Evolutionary conservation across 1,139 yeast genomes (phyloP), one percentile per base, ranked within the genome.

Genomic region (Tardiomyces blankii): DNA sequence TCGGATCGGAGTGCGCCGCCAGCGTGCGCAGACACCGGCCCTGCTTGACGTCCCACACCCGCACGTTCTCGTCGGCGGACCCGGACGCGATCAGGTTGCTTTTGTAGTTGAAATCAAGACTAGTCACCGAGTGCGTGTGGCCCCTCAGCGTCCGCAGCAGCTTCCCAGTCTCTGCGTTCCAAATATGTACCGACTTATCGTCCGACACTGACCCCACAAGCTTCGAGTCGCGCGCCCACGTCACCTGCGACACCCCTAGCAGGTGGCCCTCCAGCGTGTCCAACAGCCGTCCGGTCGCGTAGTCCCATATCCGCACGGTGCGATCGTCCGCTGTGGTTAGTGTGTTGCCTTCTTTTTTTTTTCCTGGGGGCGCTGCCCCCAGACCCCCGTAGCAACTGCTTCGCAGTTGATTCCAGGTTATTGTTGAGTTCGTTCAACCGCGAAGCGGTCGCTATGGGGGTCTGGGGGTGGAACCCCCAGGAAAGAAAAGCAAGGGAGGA

Each of bases 1-100:
- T 84, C 0, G 97, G 95, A 55, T 88, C 97, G 0, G 95, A 78
- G 62, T 91, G 98, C 0, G 98, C 97, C 16, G 95, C 86, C 47
- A 91, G 68, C 0, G 94, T 86, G 57, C 84, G 80, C 54, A 88
- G 66, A 44, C 85, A 76, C 43, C 73, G 73, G 0, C 94, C 93
- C 23, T 80, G 72, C 35, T 75, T 68, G 5, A 83, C 75, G 63
- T 89, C 96, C 98, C 98, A 91, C 2, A 89, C 74, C 43, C 88
- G 76, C 19, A 91, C 82, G 42, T 89, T 88, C 58, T 91, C 98
- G 63, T 91, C 98, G 40, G 93, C 80, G 1, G 94, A 78, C 0
- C 95, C 95, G 42, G 89, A 77, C 23, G 86, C 79, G 23, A 91
- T 63, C 21, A 91, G 64, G 54, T 87, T 86, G 0, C 96, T 95